These are phyloP conservation scores for Geranium brycei DNA, from an alignment of 345 rosid genomes.

Conservation along the genomic window DNA sequence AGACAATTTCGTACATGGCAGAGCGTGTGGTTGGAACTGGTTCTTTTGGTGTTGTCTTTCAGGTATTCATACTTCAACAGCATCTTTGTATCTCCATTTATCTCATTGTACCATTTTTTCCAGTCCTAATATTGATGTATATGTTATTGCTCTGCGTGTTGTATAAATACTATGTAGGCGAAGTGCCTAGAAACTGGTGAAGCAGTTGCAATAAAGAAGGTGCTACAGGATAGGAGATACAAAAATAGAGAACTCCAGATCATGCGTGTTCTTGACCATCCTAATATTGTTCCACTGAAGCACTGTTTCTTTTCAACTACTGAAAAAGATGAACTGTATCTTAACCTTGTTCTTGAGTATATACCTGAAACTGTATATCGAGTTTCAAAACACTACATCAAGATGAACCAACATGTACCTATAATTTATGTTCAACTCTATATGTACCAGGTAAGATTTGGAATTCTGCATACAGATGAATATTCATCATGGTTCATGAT, in stretches of 20 bases:
- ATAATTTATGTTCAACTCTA: conserved; percentile 65
- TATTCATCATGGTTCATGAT: neutral
- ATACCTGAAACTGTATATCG: conserved; percentile 82
- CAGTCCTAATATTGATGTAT: neutral
- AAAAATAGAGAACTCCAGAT: conserved; percentile 97
- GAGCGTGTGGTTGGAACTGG: conserved; percentile 84
- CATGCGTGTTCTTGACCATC: conserved; percentile 76
- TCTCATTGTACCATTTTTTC: neutral
- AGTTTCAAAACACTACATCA: conserved; percentile 64
- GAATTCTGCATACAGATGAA: neutral
- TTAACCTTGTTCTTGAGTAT: conserved; percentile 89
- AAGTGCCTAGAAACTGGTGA: conserved; percentile 78
- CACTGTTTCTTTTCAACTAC: conserved; percentile 89
- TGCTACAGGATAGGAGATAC: conserved; percentile 88
- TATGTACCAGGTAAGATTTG: conserved; percentile 46
- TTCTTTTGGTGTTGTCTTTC: conserved; percentile 87
- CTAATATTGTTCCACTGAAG: conserved; percentile 70
- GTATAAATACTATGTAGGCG: conserved; percentile 32
- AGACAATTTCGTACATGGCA: conserved; percentile 70
- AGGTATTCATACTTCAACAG: conserved; percentile 28
- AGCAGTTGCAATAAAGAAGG: conserved; percentile 86
- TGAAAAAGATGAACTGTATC: conserved; percentile 81
- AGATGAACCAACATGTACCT: conserved; percentile 51
- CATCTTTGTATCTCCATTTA: neutral
- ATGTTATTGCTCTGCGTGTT: neutral